These are phyloP conservation scores for Fusarium equiseti DNA, from an alignment of 2,329 filamentous ascomycete species.

Conservation along the genomic window DNA sequence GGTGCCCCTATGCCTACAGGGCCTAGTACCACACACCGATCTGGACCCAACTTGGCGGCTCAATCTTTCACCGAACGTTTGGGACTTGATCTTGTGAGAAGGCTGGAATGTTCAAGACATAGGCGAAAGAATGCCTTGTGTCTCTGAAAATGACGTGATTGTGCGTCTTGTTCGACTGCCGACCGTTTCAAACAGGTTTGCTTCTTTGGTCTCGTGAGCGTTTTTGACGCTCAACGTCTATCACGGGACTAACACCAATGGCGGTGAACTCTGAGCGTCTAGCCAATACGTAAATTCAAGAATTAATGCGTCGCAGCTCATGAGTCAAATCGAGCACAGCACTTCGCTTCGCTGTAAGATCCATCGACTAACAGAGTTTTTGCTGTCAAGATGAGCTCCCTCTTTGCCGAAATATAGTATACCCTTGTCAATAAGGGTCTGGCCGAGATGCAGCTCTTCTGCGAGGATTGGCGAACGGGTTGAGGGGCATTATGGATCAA, in stretches of 20 bases:
- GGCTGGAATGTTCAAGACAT: slow-evolving; percentile 1
- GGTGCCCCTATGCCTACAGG: slow-evolving; percentile 16
- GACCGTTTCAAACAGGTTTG: slow-evolving; percentile 30
- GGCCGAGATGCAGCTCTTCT: slow-evolving; percentile 30
- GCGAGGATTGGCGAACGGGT: slow-evolving; percentile 46
- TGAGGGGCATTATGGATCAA: slow-evolving; percentile 35
- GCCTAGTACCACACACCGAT: slow-evolving; percentile 34
- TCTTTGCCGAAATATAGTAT: slow-evolving; percentile 36
- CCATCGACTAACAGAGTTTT: slow-evolving; percentile 23
- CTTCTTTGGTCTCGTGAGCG: slow-evolving; percentile 36
- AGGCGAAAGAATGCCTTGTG: slow-evolving; percentile 29
- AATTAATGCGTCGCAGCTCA: slow-evolving; percentile 3
- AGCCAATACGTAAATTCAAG: slow-evolving; percentile 22
- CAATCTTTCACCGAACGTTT: slow-evolving; percentile 36
- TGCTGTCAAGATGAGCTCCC: slow-evolving; percentile 2
- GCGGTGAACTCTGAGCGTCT: slow-evolving; percentile 34
- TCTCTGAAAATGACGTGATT: slow-evolving; percentile 38
- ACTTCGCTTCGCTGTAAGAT: slow-evolving; percentile 4
- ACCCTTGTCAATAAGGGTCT: slow-evolving; percentile 40
- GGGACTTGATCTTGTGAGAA: slow-evolving; percentile 36
- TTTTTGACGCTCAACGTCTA: slow-evolving; percentile 19
- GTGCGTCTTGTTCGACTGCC: slow-evolving; percentile 18
- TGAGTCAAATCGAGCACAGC: slow-evolving; percentile 1
- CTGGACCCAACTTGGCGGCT: slow-evolving; percentile 28
- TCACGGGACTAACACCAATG: slow-evolving; percentile 33